Conservation (phyloP, 352 stramenopile genomes). For the Paralagenidium karlingii region DNA sequence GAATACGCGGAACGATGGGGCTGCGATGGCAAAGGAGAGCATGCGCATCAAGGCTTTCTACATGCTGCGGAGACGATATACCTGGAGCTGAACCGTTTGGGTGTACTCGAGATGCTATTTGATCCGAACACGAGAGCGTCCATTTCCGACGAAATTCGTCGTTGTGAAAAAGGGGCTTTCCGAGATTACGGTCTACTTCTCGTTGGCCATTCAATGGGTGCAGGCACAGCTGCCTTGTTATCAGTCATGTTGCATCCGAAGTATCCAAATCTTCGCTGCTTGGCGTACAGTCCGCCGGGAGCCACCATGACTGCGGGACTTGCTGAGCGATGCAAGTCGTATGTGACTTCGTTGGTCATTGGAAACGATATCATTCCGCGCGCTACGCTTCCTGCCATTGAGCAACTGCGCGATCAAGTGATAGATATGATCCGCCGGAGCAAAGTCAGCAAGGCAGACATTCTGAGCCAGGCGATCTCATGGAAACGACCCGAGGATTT, state of each 20-base stretch:
- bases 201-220: slow-evolving; percentile 75
- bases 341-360: slow-evolving; percentile 68
- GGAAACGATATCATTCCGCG: slow-evolving; percentile 77
- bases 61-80: slow-evolving; percentile 64
- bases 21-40: slow-evolving; percentile 60
- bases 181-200: slow-evolving; percentile 56
- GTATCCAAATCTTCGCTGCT: slow-evolving; percentile 67
- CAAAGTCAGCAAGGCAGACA: slow-evolving; percentile 75
- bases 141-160: slow-evolving; percentile 43
- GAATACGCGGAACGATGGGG: slow-evolving; percentile 44
- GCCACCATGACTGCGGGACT: slow-evolving; percentile 66
- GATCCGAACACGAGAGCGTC: slow-evolving; percentile 31
- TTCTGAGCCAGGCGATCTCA: slow-evolving; percentile 62
- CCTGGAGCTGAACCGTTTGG: slow-evolving; percentile 54
- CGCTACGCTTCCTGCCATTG: slow-evolving; percentile 58
- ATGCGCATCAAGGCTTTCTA: slow-evolving; percentile 72
- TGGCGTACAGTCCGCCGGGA: slow-evolving; percentile 67
- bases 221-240: slow-evolving; percentile 55
- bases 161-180: slow-evolving; percentile 44
- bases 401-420: slow-evolving; percentile 67
- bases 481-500: slow-evolving; percentile 73
- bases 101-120: slow-evolving; percentile 80
- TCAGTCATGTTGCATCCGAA: slow-evolving; percentile 66
- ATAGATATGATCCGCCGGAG: slow-evolving; percentile 75
- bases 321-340: slow-evolving; percentile 36